Percentiles rank a stretch among this genome's conserved stretches.
Evolutionary conservation across 2,329 filamentous ascomycete genomes (phyloP).

Genomic region (Claviceps lovelessii): DNA sequence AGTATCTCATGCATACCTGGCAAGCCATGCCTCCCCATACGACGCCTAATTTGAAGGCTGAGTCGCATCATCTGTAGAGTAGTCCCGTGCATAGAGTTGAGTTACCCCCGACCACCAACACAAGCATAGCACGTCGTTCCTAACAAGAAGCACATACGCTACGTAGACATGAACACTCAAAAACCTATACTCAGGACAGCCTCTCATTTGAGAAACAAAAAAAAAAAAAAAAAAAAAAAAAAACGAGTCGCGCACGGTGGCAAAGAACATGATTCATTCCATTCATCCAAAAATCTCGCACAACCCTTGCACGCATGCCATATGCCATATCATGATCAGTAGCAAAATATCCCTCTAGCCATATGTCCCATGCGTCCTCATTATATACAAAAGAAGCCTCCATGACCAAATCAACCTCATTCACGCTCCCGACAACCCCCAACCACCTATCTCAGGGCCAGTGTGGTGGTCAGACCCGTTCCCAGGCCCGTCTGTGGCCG

Average conservation of each 20-base stretch:
- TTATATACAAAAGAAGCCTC: conserved; percentile 2
- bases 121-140: too few relatives aligned
- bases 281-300: conserved; percentile 2
- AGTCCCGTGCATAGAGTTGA: too few relatives aligned
- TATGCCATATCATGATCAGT: neutral
- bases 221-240: neutral
- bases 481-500: conserved; percentile 13
- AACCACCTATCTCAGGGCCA: conserved; percentile 19
- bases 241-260: neutral
- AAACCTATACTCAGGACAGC: too few relatives aligned
- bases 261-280: neutral
- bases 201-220: neutral
- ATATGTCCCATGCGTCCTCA: neutral
- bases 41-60: too few relatives aligned
- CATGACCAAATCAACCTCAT: neutral
- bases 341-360: neutral
- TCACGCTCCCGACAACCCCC: neutral
- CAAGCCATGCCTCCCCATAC: too few relatives aligned
- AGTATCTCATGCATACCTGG: too few relatives aligned
- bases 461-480: conserved; percentile 18
- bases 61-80: too few relatives aligned
- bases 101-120: too few relatives aligned
- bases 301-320: neutral
- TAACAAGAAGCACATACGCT: too few relatives aligned
- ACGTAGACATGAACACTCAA: too few relatives aligned